phyloP scores from a whole-genome alignment of 2,329 filamentous ascomycete species.

The Chalaropsis ovoidea region DNA sequence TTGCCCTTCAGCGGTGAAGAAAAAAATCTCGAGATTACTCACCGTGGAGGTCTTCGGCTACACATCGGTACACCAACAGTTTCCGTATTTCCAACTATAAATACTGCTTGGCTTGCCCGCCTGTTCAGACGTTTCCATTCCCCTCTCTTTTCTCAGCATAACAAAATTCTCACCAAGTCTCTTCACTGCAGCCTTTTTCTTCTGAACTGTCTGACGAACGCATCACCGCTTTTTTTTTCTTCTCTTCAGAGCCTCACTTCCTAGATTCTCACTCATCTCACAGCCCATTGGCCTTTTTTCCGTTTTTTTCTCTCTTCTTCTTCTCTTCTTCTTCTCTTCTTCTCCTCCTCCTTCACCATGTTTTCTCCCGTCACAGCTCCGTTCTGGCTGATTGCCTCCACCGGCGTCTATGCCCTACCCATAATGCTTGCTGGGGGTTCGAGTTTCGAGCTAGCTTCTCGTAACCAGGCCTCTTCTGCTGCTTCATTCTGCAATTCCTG shows the following conservation, averaged over 20 bases:
- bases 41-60: background rate
- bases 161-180: background rate
- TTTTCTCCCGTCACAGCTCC: background rate
- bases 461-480: background rate
- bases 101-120: background rate
- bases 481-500: background rate
- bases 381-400: background rate
- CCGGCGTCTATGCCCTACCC: constrained; percentile 11
- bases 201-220: constrained; percentile 2
- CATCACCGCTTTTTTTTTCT: background rate
- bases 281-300: background rate
- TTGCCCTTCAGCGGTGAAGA: background rate
- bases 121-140: background rate
- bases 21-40: background rate
- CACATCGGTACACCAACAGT: constrained; percentile 1
- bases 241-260: background rate
- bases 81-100: background rate
- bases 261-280: background rate
- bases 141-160: background rate
- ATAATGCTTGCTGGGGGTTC: background rate
- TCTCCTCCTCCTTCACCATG: background rate
- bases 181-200: background rate
- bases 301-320: background rate
- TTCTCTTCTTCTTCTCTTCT: background rate
- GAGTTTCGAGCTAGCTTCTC: constrained; percentile 2